Conservation (phyloP, 352 stramenopile genomes). For the Pythium folliculosum region DNA sequence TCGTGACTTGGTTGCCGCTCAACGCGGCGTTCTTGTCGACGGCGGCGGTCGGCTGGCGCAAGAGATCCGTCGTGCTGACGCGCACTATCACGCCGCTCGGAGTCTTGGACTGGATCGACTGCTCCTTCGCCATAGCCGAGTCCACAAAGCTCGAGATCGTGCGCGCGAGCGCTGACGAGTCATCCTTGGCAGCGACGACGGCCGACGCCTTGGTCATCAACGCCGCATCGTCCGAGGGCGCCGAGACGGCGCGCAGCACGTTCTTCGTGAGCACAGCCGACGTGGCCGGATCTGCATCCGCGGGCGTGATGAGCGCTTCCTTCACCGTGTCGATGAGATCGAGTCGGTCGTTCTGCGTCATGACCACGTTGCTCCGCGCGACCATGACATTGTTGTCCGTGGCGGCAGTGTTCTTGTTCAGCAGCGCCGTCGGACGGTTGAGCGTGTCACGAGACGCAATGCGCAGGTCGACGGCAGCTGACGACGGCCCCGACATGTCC, state of each 20-base stretch:
- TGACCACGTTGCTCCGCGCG: conserved; percentile 30
- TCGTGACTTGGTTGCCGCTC: conserved; percentile 30
- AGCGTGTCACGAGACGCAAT: conserved; percentile 24
- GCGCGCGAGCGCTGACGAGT: conserved; percentile 12
- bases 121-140: conserved; percentile 18
- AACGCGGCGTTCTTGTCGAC: conserved; percentile 37
- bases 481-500: neutral
- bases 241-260: conserved; percentile 30
- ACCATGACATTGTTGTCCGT: conserved; percentile 37
- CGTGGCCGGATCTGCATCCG: conserved; percentile 6
- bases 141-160: conserved; percentile 33
- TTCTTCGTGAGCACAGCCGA: conserved; percentile 18
- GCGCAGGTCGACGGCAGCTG: conserved; percentile 7
- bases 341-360: conserved; percentile 33
- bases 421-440: conserved; percentile 30
- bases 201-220: conserved; percentile 42
- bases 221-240: conserved; percentile 22
- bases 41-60: conserved; percentile 28
- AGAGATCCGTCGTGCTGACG: conserved; percentile 30
- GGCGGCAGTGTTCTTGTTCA: conserved; percentile 41
- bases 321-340: conserved; percentile 20
- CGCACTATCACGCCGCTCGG: conserved; percentile 8
- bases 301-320: conserved; percentile 4
- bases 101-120: conserved; percentile 23
- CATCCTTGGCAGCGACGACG: conserved; percentile 32